Base-by-base conservation (phyloP, 441 rosid species). In the Codiaeum variegatum region DNA sequence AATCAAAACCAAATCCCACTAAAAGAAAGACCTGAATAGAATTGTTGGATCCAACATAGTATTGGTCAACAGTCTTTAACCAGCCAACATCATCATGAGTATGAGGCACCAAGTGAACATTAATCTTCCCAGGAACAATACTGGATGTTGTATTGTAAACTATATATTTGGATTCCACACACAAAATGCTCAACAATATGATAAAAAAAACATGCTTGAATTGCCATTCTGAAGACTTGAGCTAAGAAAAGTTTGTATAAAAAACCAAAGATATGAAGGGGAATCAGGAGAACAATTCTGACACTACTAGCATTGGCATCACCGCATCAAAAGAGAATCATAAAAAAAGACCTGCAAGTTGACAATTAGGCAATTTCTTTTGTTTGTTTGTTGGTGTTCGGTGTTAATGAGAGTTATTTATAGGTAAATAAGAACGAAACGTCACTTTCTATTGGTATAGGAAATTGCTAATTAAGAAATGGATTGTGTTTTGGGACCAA, bases 1-100 rank as follows among this genome's bases (percentile, higher is more conserved):
- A 12, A 62, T 55, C 9, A 36, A 40, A 62, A 34, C 5, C 15
- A 13, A 34, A 69, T 29, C 32, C 23, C 44, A 40, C 8, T 21
- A 47, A 63, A 49, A 5, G 23, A 61, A 21, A n/a, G 2, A 93
- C 99, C 99, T 95, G 98, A 75, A 95, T 93, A 40, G 97, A 93
- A 86, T 95, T 95, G 82, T 95, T 95, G 77, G 98, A 93, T 84
- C 99, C 99, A 58, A 95, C 92, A 81, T 95, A 95, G 83, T 91
- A 95, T 85, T 95, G 99, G 75, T 93, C 99, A 80, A 95, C 84
- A 5, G 99, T 95, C 86, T 95, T 95, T 77, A 95, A 86, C 99
- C 99, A 93, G 70, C 99, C 99, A 73, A 93, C 99, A 70, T 95
- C 99, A 64, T 90, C 98, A 75, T 95, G 99, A 6, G 97, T 78